Base-by-base conservation (phyloP, 2,329 filamentous ascomycete species). In the Colletotrichum eleusines region DNA sequence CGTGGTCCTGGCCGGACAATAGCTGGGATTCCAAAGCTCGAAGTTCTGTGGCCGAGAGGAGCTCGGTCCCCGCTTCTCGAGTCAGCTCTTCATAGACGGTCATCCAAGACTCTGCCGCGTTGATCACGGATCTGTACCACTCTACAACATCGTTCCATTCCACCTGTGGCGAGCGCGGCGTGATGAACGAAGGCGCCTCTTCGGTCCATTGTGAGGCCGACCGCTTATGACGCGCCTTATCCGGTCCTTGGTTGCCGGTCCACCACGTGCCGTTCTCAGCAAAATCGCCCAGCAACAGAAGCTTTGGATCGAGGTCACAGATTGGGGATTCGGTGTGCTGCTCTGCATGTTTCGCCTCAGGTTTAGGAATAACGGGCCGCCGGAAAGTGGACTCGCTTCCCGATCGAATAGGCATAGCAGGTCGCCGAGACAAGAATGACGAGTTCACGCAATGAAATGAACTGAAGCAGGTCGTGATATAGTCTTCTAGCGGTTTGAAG, bases 251-350 rank as follows among this genome's bases (percentile, higher is more conserved):
- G 59, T 86, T 86, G 1, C 91, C 92, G 57, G 91, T 90, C 92
- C 93, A 95, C 93, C 92, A 95, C 9, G 88, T 88, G 2, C 92
- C 93, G 76, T 96, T 96, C 77, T 96, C 93, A 1, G 91, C 92
- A 74, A 95, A 86, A 75, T 95, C 89, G 2, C 92, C 93, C 2
- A 95, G 79, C 8, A 94, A 83, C 26, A 95, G 82, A 6, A 92
- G 87, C 76, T 94, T 96, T 1, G 91, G 88, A 77, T 96, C 93
- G 26, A 94, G 81, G 60, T 93, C 90, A 44, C 86, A 86, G 4
- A 90, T 79, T 33, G 82, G 81, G 53, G 81, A 78, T 69, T 81
- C 82, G 66, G 80, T 78, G 73, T 72, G 76, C 73, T 69, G 78
- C 68, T 81, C 82, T 69, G 80, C 78, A 72, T 72, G 77, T 73